These are phyloP conservation scores for Ochetophila trinervis DNA, from an alignment of 306 rosid genomes.

Conservation along the genomic window DNA sequence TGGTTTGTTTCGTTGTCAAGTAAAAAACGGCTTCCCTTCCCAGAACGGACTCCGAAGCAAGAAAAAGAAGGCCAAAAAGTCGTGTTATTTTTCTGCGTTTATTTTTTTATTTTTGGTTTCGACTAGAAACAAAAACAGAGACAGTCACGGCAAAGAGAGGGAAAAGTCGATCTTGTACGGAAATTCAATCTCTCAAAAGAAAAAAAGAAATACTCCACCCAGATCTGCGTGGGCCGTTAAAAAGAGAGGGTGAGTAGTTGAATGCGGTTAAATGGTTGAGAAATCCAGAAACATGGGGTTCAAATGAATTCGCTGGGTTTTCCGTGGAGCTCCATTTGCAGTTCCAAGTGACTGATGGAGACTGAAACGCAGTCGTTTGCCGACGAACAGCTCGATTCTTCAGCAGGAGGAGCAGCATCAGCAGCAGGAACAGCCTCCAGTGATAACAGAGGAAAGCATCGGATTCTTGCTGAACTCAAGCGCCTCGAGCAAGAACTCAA, in stretches of 20 bases:
- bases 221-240: conserved; percentile 20
- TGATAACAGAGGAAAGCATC: conserved; percentile 75
- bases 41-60: background rate
- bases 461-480: conserved; percentile 73
- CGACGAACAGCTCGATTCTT: conserved; percentile 33
- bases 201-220: background rate
- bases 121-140: no score
- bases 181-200: conserved; percentile 2
- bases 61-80: background rate
- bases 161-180: background rate
- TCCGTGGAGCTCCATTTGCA: conserved; percentile 18
- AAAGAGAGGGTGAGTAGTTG: background rate
- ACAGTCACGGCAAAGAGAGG: background rate
- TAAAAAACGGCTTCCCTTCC: background rate
- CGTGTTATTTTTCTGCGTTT: background rate
- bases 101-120: background rate
- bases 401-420: conserved; percentile 10
- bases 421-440: conserved; percentile 16
- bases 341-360: conserved; percentile 41
- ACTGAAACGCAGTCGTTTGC: conserved; percentile 63
- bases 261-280: background rate
- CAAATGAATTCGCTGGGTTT: conserved; percentile 13
- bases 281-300: conserved; percentile 5
- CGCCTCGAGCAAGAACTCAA: conserved; percentile 69
- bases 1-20: background rate